Evolutionary conservation across 768 basidiomycete genomes (phyloP).

Genomic region (Kwoniella europaea): DNA sequence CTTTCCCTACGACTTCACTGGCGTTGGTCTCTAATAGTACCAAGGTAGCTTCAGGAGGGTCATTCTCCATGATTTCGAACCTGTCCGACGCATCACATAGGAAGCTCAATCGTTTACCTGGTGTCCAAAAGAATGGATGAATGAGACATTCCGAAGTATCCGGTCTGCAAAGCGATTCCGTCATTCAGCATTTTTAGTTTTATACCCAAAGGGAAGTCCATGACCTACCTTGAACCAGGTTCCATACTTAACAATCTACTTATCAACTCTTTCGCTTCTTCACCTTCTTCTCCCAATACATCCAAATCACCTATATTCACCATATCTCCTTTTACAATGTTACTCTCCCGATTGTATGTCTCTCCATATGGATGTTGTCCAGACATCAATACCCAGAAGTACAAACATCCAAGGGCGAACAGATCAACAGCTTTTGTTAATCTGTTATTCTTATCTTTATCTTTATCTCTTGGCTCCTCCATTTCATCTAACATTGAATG

Average conservation of each 20-base stretch:
- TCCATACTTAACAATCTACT: constrained; percentile 76
- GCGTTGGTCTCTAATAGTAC: constrained; percentile 76
- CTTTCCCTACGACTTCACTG: constrained; percentile 69
- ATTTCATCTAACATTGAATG: constrained; percentile 27
- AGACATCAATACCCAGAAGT: constrained; percentile 87
- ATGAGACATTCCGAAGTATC: constrained; percentile 83
- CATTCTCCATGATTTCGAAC: constrained; percentile 96
- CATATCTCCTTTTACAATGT: constrained; percentile 78
- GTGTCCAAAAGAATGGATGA: constrained; percentile 97
- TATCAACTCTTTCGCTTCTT: constrained; percentile 86
- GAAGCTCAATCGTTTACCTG: constrained; percentile 82
- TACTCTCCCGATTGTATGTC: constrained; percentile 87
- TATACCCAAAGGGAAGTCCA: background rate
- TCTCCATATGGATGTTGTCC: constrained; percentile 95
- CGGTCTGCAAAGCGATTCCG: constrained; percentile 64
- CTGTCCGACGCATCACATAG: constrained; percentile 95
- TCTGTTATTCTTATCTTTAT: constrained; percentile 64
- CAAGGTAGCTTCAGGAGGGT: constrained; percentile 79
- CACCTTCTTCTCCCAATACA: constrained; percentile 87
- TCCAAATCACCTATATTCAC: constrained; percentile 75
- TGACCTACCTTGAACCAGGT: constrained; percentile 71
- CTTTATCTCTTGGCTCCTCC: constrained; percentile 62
- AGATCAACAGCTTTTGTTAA: constrained; percentile 96
- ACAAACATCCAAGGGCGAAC: constrained; percentile 92
- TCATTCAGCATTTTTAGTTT: too few relatives aligned